Conservation (phyloP, 106 monocot species). For the Acanthochlamys bracteata region DNA sequence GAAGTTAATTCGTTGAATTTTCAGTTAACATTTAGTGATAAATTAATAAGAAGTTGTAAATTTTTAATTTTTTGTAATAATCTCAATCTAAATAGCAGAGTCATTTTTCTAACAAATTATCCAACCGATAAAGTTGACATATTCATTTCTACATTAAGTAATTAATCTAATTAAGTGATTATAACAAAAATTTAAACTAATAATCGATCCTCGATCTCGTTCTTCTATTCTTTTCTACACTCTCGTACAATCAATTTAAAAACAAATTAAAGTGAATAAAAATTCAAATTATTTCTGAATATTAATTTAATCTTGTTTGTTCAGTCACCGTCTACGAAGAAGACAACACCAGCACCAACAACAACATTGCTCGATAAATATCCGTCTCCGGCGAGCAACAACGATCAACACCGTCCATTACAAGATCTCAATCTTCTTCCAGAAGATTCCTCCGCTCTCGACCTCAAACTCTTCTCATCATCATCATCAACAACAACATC, state of each 20-base stretch:
- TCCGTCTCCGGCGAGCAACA: not conserved
- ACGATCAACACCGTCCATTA: constrained; percentile 1
- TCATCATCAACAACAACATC: constrained; percentile 7
- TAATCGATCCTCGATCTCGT: not conserved
- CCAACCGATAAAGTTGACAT: no score
- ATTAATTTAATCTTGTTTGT: not conserved
- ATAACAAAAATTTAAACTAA: not conserved
- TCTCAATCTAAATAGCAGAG: no score
- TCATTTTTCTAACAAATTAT: no score
- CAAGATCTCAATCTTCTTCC: constrained; percentile 43
- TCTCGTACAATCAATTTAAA: not conserved
- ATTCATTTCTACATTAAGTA: no score
- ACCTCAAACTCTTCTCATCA: constrained; percentile 12
- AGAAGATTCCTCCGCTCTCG: constrained; percentile 18
- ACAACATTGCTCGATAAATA: no score
- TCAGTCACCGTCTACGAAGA: not conserved
- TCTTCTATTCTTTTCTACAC: not conserved
- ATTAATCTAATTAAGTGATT: no score
- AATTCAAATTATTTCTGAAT: not conserved
- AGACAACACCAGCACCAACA: no score
- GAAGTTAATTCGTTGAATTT: no score
- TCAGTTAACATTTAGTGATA: no score
- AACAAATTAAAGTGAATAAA: no score
- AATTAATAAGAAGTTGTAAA: no score
- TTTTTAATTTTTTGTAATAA: no score